Percentiles rank a stretch among this genome's conserved stretches.
Conservation (phyloP, 1,139 yeast species). For the Diutina neorugosa region DNA sequence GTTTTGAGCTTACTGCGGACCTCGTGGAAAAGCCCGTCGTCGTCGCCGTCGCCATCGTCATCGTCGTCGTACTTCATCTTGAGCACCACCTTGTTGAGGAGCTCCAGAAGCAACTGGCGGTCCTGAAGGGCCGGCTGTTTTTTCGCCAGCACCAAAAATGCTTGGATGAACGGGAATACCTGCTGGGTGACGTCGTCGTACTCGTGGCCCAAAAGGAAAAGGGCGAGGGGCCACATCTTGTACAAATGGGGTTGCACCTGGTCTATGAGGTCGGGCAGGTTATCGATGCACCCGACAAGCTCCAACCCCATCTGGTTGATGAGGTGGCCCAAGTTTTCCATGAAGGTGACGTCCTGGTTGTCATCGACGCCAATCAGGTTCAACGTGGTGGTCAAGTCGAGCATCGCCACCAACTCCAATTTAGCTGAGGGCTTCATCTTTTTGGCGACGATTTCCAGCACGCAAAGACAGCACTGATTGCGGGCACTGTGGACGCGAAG, state of each 20-base stretch:
- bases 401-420: slow-evolving; percentile 52
- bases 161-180: slow-evolving; percentile 70
- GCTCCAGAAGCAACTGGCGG: slow-evolving; percentile 42
- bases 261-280: slow-evolving; percentile 34
- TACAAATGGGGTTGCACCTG: slow-evolving; percentile 19
- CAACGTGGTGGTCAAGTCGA: slow-evolving; percentile 52
- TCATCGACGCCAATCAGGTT: slow-evolving; percentile 17
- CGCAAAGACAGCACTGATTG: slow-evolving; percentile 51
- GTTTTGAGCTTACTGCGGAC: slow-evolving; percentile 59
- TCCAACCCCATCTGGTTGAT: slow-evolving; percentile 70
- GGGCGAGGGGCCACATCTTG: slow-evolving; percentile 56
- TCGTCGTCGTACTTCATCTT: slow-evolving; percentile 75
- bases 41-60: slow-evolving; percentile 45
- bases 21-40: slow-evolving; percentile 66
- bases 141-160: slow-evolving; percentile 59
- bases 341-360: slow-evolving; percentile 46
- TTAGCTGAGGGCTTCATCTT: slow-evolving; percentile 90
- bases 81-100: slow-evolving; percentile 57
- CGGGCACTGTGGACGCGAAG: slow-evolving; percentile 24
- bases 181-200: slow-evolving; percentile 83
- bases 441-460: slow-evolving; percentile 74
- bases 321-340: slow-evolving; percentile 67
- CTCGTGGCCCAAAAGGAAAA: slow-evolving; percentile 63
- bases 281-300: slow-evolving; percentile 51
- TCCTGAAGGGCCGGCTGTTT: slow-evolving; percentile 29